These are phyloP conservation scores for Trametes cingulata DNA, from an alignment of 768 basidiomycete species.

Conservation along the genomic window DNA sequence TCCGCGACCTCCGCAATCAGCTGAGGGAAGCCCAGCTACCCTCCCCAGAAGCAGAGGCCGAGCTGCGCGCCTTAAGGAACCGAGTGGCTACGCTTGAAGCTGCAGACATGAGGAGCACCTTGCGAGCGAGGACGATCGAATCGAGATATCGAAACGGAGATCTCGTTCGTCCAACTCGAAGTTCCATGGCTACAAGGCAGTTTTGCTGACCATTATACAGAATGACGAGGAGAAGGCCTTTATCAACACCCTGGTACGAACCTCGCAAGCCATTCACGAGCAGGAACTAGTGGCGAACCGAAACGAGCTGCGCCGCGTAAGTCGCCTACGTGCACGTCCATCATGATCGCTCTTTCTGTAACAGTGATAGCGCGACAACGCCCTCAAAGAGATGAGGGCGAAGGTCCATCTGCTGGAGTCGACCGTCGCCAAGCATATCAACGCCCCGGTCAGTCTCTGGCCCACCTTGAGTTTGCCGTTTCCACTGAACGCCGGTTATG, in stretches of 20 bases:
- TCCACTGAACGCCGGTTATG: neutral
- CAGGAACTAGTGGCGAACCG: constrained; percentile 36
- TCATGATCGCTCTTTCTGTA: neutral
- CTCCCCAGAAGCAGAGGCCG: constrained; percentile 22
- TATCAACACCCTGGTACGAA: constrained; percentile 32
- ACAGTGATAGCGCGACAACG: constrained; percentile 32
- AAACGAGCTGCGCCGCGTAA: constrained; percentile 37
- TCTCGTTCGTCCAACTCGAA: constrained; percentile 23
- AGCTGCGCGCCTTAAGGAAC: constrained; percentile 26
- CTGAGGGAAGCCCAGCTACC: constrained; percentile 23
- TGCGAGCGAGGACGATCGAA: constrained; percentile 29
- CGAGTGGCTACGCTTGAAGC: constrained; percentile 26
- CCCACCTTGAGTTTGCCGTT: neutral
- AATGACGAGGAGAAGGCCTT: constrained; percentile 35
- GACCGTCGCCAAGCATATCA: constrained; percentile 33
- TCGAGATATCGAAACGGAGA: constrained; percentile 34
- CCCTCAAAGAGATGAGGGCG: constrained; percentile 31
- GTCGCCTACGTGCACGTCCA: constrained; percentile 8
- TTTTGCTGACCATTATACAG: constrained; percentile 15
- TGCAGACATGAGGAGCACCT: constrained; percentile 21
- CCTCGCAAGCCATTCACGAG: constrained; percentile 35
- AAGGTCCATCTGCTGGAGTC: constrained; percentile 33
- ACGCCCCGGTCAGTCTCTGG: constrained; percentile 25
- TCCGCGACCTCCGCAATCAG: constrained; percentile 21
- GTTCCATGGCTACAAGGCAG: neutral